Base-by-base conservation (phyloP, 208 protist species). In the Crithidia bombi region DNA sequence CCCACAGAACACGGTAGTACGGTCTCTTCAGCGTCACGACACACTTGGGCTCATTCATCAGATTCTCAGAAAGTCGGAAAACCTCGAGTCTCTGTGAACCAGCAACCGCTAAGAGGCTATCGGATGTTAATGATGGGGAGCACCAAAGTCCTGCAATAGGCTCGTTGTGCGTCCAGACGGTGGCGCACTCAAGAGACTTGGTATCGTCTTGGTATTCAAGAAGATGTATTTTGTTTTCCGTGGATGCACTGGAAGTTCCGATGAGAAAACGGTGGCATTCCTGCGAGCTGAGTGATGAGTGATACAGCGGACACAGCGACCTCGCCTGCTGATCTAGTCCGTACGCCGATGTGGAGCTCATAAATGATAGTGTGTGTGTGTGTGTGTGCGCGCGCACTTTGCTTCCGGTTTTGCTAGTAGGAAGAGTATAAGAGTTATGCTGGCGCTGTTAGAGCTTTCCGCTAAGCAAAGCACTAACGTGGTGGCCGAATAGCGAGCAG, bases 171-270 rank as follows among this genome's bases (percentile, higher is more conserved):
- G 74, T 69, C 91, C 87, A 96, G 0, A 89, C 73, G 0, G 81
- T 65, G 3, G 63, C 72, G 56, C 86, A 92, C 51, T 93, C 88
- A 7, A 94, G 33, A 5, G 80, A 69, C 17, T 83, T 79, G 5
- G 75, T 83, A 33, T 86, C 83, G 47, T 92, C 88, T 1, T 89
- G 75, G 61, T 86, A 94, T 41, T 93, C 87, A 3, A 96, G 73
- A 9, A 93, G 55, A 46, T 89, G 75, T 21, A 94, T 91, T 64
- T 91, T 92, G 63, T 93, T 96, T 30, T 83, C 82, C 0, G 65
- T 70, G 2, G 73, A 65, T 28, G 75, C 56, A 57, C 65, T 85
- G 4, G 75, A 69, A 11, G 91, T 92, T 5, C 86, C 86, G 9
- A 93, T 87, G 43, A 96, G 55, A 75, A 96, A 94, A 7, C 69